Conservation (phyloP, 306 rosid species). For the Lathyrus oleraceus region DNA sequence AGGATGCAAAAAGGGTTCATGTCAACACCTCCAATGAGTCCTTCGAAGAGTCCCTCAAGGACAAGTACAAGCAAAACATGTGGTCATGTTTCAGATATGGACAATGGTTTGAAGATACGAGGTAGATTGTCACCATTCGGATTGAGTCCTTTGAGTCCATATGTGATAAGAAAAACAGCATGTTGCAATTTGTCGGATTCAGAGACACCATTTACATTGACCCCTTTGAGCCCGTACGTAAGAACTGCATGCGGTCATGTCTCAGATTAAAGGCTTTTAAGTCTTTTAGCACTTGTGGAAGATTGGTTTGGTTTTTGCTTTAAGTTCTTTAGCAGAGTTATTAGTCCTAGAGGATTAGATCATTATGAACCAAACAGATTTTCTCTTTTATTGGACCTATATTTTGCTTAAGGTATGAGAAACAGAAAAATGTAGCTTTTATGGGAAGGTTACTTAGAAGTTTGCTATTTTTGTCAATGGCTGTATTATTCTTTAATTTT, state of each 20-base stretch:
- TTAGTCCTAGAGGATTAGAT: constrained; percentile 28
- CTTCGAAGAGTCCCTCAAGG: constrained; percentile 25
- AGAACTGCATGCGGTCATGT: constrained; percentile 36
- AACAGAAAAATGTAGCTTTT: constrained; percentile 31
- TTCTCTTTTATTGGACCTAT: background rate
- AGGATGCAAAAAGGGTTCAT: constrained; percentile 24
- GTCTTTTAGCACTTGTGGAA: background rate
- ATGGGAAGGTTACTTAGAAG: constrained; percentile 23
- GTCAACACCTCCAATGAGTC: constrained; percentile 25
- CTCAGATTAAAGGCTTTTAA: constrained; percentile 38
- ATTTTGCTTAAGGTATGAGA: background rate
- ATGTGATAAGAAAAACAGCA: constrained; percentile 5
- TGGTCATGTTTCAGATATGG: constrained; percentile 26
- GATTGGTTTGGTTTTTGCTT: background rate
- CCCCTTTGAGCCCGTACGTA: constrained; percentile 35
- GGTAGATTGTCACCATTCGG: constrained; percentile 32
- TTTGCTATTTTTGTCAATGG: constrained; percentile 3
- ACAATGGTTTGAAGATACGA: constrained; percentile 13
- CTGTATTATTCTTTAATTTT: background rate
- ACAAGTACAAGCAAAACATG: constrained; percentile 6
- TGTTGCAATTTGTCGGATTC: constrained; percentile 13
- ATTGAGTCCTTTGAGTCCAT: constrained; percentile 39
- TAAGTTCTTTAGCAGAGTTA: constrained; percentile 17
- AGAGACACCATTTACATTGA: constrained; percentile 29
- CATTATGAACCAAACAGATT: constrained; percentile 22